Evolutionary conservation across 352 stramenopile species (phyloP).

Genomic region (Phytophthora agathidicida): DNA sequence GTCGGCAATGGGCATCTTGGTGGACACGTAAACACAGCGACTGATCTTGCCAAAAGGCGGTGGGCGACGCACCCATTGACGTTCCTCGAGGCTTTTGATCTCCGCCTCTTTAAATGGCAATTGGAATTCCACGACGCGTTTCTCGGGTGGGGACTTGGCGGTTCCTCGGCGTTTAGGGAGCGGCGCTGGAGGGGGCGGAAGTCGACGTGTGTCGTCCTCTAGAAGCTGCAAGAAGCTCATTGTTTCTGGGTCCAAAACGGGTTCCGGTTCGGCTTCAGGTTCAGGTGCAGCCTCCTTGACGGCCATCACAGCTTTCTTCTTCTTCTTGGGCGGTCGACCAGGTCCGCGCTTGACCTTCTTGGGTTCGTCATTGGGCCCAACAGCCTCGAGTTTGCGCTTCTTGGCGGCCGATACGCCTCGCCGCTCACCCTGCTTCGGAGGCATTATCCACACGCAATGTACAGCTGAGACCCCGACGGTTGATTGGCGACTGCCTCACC

Average conservation of each 20-base stretch:
- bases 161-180: constrained; percentile 7
- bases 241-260: constrained; percentile 26
- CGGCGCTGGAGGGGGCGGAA: constrained; percentile 13
- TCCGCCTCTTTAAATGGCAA: constrained; percentile 45
- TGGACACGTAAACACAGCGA: constrained; percentile 81
- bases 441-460: constrained; percentile 18
- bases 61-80: constrained; percentile 52
- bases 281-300: constrained; percentile 1
- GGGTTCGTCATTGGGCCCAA: not conserved
- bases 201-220: constrained; percentile 24
- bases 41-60: constrained; percentile 68
- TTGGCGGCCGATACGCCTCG: constrained; percentile 3
- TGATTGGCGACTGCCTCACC: constrained; percentile 36
- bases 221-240: constrained; percentile 35
- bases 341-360: constrained; percentile 18
- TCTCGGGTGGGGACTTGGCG: constrained; percentile 7
- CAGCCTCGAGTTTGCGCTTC: constrained; percentile 35
- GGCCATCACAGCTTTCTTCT: constrained; percentile 5
- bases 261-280: not conserved
- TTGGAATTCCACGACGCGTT: constrained; percentile 34
- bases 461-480: constrained; percentile 16
- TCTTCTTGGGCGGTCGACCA: constrained; percentile 22
- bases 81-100: constrained; percentile 48
- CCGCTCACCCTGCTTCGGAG: constrained; percentile 13
- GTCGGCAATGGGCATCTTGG: constrained; percentile 53